Evolutionary conservation across 768 basidiomycete species (phyloP), one percentile per base, ranked within the genome.

Genomic region (Rhodotorula kratochvilovae): DNA sequence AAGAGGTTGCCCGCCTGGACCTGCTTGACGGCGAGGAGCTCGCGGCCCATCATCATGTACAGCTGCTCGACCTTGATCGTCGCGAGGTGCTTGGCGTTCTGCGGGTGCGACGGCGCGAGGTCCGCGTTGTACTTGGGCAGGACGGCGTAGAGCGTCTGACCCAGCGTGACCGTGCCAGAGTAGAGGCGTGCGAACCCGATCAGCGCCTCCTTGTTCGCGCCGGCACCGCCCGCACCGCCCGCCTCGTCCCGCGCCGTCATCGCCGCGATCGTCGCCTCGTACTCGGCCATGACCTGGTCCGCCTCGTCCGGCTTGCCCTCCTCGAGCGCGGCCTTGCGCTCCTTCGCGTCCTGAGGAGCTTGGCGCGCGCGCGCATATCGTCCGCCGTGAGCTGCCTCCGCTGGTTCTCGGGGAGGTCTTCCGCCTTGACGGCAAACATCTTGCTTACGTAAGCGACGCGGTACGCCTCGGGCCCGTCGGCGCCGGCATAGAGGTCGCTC

Each of bases 21-120:
- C 70, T 83, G 84, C 31, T 90, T 84, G 5, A 95, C 91, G 0
- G 88, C 84, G 1, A 91, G 87, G n/a, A 99, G 84, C 78, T 97
- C 94, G 54, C 91, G 83, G 5, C 96, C 96, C 96, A 99, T 98
- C 92, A 99, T 97, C 60, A 90, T 86, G 80, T 97, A 99, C 62
- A 99, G 80, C 12, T 87, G 88, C 67, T 87, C 85, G 23, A 94
- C 86, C n/a, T 82, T 83, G 33, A 88, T 84, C 16, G 82, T 81
- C 7, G 76, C 78, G 54, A 93, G 75, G 77, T 89, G 85, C 71
- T 85, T 86, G 23, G 80, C 81, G 81, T 98, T 98, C 43, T 80
- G 78, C 13, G 88, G 85, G 76, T 93, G 87, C 19, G 82, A 82
- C 0, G 90, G 87, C 8, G 83, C 84, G 27, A 91, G 81, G 4